phyloP scores from a whole-genome alignment of 306 rosid genomes.

The Trifolium repens region DNA sequence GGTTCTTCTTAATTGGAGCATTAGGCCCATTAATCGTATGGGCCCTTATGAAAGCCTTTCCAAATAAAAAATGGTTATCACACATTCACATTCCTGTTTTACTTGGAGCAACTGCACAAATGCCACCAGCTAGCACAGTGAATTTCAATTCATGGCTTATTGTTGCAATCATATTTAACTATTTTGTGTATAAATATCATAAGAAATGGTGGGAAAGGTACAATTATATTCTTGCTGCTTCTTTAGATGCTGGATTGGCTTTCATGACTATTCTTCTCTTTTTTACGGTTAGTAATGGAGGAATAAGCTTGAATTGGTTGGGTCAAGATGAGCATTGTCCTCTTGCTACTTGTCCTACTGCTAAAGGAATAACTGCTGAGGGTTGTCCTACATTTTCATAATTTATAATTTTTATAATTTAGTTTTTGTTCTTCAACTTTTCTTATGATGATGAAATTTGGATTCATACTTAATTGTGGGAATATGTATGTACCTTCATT shows the following conservation, averaged over 20 bases:
- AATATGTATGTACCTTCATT: not conserved
- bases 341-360: conserved; percentile 64
- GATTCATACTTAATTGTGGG: not conserved
- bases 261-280: conserved; percentile 63
- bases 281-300: conserved; percentile 46
- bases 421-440: not conserved
- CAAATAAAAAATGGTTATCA: conserved; percentile 61
- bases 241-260: conserved; percentile 78
- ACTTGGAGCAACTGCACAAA: conserved; percentile 60
- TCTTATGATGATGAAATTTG: not conserved
- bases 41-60: conserved; percentile 57
- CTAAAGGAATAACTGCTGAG: conserved; percentile 51
- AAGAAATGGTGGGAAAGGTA: conserved; percentile 79
- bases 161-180: conserved; percentile 60
- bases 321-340: conserved; percentile 61
- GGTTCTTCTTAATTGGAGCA: conserved; percentile 64
- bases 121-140: conserved; percentile 75
- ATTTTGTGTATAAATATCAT: conserved; percentile 55
- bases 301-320: conserved; percentile 54
- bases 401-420: not conserved
- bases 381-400: conserved; percentile 58
- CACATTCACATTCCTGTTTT: conserved; percentile 75
- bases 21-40: conserved; percentile 64
- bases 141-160: conserved; percentile 75
- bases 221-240: conserved; percentile 74